Evolutionary conservation across 2,329 filamentous ascomycete species (phyloP).

Genomic region (Fusarium sp.): DNA sequence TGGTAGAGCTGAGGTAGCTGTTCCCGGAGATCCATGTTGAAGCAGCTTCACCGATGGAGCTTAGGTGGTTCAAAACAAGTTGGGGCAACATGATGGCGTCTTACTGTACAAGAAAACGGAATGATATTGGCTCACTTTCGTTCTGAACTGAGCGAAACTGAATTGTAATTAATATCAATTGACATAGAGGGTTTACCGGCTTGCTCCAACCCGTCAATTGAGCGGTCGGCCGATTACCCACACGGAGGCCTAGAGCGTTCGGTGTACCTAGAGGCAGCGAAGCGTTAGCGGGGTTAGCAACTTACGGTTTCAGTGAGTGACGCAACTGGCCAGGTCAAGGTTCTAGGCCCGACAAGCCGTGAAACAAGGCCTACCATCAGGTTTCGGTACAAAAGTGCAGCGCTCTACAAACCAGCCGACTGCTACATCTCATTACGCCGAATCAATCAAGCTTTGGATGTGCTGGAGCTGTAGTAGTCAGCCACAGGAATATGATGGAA

Average conservation of each 20-base stretch:
- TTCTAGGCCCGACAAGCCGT: not conserved
- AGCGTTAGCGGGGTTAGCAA: not conserved
- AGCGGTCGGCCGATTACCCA: not conserved
- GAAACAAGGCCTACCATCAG: not conserved
- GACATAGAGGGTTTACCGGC: not conserved
- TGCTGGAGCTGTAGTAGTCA: too few relatives aligned
- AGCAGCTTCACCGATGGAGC: not conserved
- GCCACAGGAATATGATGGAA: not conserved
- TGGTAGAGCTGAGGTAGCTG: not conserved
- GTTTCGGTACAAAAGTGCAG: not conserved
- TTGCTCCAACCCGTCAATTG: not conserved
- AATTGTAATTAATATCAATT: not conserved
- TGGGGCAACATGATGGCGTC: not conserved
- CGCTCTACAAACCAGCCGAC: not conserved
- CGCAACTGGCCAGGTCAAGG: not conserved
- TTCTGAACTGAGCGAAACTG: fast-evolving
- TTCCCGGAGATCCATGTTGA: not conserved
- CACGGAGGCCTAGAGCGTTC: fast-evolving
- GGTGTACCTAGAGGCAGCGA: not conserved
- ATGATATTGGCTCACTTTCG: not conserved
- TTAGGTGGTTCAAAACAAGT: not conserved
- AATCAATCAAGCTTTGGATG: not conserved
- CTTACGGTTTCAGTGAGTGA: not conserved
- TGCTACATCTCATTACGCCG: not conserved
- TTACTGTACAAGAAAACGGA: not conserved